Evolutionary conservation across 140 eudicot species (phyloP).

Genomic region (Flaveria floridana): DNA sequence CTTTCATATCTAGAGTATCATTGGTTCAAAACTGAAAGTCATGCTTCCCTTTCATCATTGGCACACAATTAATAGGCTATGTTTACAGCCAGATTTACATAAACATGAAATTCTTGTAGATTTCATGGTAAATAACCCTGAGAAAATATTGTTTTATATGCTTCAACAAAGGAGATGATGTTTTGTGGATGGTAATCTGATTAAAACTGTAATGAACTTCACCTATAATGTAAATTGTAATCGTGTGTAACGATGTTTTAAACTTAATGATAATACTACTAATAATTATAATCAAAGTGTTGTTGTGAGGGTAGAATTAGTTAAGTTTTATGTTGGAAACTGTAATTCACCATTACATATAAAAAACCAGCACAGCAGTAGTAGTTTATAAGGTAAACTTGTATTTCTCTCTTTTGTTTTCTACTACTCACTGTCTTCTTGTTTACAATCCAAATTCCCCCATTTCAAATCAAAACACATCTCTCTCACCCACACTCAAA

Average conservation of each 20-base stretch:
- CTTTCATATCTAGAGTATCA: neutral
- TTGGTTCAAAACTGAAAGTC: neutral
- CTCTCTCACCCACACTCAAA: constrained; percentile 13
- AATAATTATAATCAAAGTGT: neutral
- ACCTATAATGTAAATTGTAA: neutral
- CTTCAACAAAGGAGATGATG: too few relatives aligned
- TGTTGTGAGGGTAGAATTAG: constrained; percentile 18
- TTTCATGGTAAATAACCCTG: too few relatives aligned
- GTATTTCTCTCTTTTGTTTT: constrained; percentile 11
- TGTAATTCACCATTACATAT: constrained; percentile 32
- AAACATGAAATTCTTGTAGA: neutral
- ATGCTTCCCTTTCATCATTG: neutral
- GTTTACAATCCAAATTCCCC: constrained; percentile 33
- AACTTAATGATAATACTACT: too few relatives aligned
- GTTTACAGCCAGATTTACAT: neutral
- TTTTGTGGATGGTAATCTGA: neutral
- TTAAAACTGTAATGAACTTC: neutral
- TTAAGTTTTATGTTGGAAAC: constrained; percentile 19
- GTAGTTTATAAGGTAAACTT: constrained; percentile 17
- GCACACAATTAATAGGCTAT: neutral
- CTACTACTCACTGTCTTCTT: constrained; percentile 24
- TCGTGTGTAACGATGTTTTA: neutral
- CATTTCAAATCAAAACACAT: constrained; percentile 31
- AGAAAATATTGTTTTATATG: too few relatives aligned
- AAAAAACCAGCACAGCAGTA: constrained; percentile 7